These are phyloP conservation scores for Paraglomus occultum DNA, from an alignment of 192 early-diverging fungal genomes.

Conservation along the genomic window DNA sequence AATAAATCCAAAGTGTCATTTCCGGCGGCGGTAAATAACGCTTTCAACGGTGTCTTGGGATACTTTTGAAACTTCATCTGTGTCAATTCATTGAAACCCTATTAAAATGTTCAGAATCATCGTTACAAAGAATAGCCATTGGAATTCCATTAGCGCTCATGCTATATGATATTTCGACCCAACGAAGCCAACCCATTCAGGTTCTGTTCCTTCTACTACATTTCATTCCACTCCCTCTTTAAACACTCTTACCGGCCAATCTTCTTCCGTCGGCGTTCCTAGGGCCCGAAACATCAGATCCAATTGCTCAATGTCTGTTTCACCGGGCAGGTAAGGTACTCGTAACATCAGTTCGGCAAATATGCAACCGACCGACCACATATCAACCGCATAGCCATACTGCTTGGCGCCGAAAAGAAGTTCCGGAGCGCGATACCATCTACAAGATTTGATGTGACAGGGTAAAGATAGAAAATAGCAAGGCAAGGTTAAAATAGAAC, in stretches of 20 bases:
- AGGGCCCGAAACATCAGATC: constrained; percentile 75
- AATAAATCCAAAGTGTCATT: constrained; percentile 83
- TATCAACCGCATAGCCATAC: constrained; percentile 88
- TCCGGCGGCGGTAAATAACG: constrained; percentile 82
- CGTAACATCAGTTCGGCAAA: constrained; percentile 97
- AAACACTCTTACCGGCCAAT: constrained; percentile 64
- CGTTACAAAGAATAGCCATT: background rate
- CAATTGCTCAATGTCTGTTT: constrained; percentile 76
- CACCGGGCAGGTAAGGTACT: constrained; percentile 84
- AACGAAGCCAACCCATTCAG: background rate
- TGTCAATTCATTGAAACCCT: constrained; percentile 69
- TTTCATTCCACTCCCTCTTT: no score
- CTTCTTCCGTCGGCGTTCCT: constrained; percentile 78
- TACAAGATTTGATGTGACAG: constrained; percentile 31
- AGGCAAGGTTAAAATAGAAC: background rate
- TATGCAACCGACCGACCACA: constrained; percentile 97
- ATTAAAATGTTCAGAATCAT: background rate
- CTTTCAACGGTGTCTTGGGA: constrained; percentile 66
- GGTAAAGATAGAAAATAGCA: background rate
- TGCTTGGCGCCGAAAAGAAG: constrained; percentile 85
- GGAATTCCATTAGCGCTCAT: background rate
- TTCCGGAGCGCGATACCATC: constrained; percentile 97
- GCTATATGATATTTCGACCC: background rate
- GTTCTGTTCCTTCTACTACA: background rate
- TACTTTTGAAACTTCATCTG: constrained; percentile 70